Evolutionary conservation across 179 eudicot species (phyloP).

Genomic region (Silene noctiflora): DNA sequence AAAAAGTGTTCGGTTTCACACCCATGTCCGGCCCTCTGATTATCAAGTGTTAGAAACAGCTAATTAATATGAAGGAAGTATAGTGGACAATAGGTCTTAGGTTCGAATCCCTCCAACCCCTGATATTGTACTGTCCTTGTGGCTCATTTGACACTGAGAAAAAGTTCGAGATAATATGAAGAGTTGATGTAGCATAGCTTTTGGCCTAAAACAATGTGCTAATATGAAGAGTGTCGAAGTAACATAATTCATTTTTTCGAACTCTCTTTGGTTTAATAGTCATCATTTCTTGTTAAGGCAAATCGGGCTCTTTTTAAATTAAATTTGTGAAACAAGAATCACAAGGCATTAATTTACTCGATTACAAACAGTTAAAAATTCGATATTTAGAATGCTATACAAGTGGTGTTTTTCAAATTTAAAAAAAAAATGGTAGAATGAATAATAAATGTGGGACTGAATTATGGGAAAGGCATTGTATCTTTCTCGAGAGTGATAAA

Average conservation of each 20-base stretch:
- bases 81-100: too few species aligned
- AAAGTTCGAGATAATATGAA: not conserved
- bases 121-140: too few species aligned
- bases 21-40: too few species aligned
- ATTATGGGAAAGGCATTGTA: constrained; percentile 8
- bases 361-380: too few species aligned
- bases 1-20: too few species aligned
- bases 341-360: too few species aligned
- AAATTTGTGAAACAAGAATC: too few species aligned
- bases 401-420: constrained; percentile 21
- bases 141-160: too few species aligned
- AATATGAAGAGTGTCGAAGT: not conserved
- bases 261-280: not conserved
- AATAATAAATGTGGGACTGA: constrained; percentile 22
- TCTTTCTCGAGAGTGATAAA: constrained; percentile 7
- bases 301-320: not conserved
- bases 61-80: too few species aligned
- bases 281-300: not conserved
- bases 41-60: too few species aligned
- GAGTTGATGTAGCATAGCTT: not conserved
- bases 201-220: not conserved
- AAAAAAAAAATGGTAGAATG: not conserved
- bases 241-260: not conserved
- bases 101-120: too few species aligned
- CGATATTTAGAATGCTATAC: not conserved